These are phyloP conservation scores for Aspergillus caelatus DNA, from an alignment of 2,329 filamentous ascomycete genomes.

Conservation along the genomic window DNA sequence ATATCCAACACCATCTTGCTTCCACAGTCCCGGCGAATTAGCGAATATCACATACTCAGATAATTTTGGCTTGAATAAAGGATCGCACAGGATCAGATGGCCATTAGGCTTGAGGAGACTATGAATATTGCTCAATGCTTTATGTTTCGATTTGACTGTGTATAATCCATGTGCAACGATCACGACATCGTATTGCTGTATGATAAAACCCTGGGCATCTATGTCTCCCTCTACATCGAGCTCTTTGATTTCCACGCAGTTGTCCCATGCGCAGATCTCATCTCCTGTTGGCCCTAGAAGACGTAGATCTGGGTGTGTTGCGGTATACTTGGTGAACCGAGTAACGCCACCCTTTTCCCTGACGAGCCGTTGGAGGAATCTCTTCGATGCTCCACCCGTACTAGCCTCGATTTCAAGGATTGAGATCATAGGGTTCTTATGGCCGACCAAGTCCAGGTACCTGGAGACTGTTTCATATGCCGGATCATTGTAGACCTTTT, in stretches of 20 bases:
- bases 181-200: conserved; percentile 20
- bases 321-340: conserved; percentile 19
- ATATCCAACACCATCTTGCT: not conserved
- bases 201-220: conserved; percentile 7
- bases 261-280: conserved; percentile 13
- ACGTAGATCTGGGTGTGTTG: conserved; percentile 10
- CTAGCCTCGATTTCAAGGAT: conserved; percentile 27
- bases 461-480: conserved; percentile 13
- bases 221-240: conserved; percentile 15
- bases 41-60: not conserved
- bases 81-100: conserved; percentile 20
- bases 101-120: conserved; percentile 21
- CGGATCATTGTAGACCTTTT: not conserved
- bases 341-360: not conserved
- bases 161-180: conserved; percentile 22
- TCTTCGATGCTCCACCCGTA: conserved; percentile 14
- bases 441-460: conserved; percentile 22
- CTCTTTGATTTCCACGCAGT: conserved; percentile 11
- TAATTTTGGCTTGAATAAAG: not conserved
- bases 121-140: conserved; percentile 17
- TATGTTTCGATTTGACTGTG: conserved; percentile 7
- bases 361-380: conserved; percentile 12
- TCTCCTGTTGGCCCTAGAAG: not conserved
- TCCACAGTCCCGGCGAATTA: conserved; percentile 1
- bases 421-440: conserved; percentile 27